Evolutionary conservation across 495 filamentous ascomycete species (phyloP).

Genomic region (Venustampulla echinocandica): DNA sequence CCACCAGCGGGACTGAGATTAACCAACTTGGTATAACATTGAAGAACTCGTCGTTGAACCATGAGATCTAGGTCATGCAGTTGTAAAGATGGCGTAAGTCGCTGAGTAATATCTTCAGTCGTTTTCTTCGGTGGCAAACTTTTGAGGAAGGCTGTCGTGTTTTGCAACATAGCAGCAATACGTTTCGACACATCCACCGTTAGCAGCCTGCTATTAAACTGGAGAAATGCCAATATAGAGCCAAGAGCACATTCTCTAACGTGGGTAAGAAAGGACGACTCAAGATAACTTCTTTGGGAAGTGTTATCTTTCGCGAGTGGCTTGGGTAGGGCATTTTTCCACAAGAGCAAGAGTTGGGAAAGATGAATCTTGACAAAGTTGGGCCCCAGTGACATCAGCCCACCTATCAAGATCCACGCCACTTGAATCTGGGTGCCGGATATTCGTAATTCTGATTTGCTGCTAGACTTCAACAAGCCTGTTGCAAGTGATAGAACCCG

Average conservation of each 20-base stretch:
- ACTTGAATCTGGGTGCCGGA: conserved; percentile 95
- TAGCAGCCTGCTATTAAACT: conserved; percentile 86
- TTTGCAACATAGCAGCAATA: conserved; percentile 90
- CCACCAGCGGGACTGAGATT: conserved; percentile 73
- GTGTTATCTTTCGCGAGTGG: conserved; percentile 87
- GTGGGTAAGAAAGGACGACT: conserved; percentile 88
- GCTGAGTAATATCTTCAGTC: conserved; percentile 77
- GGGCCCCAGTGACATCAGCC: conserved; percentile 90
- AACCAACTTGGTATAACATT: conserved; percentile 88
- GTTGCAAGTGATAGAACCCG: conserved; percentile 86
- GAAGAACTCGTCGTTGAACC: conserved; percentile 85
- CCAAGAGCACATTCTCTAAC: conserved; percentile 92
- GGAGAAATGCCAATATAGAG: conserved; percentile 82
- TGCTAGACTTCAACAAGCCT: conserved; percentile 84
- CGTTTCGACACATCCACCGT: conserved; percentile 93
- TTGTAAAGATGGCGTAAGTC: conserved; percentile 79
- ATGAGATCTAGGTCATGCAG: conserved; percentile 87
- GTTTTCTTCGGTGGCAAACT: conserved; percentile 75
- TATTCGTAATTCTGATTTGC: conserved; percentile 81
- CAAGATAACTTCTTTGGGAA: conserved; percentile 67
- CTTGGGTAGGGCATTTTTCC: conserved; percentile 95
- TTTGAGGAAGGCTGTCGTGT: conserved; percentile 80
- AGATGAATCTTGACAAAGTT: conserved; percentile 99
- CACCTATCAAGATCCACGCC: conserved; percentile 94
- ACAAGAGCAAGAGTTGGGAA: conserved; percentile 87